A percentile compares a stretch with the other conserved stretches of the same genome.
Evolutionary conservation across 495 filamentous ascomycete species (phyloP).

Genomic region (Elasticomyces elasticus): DNA sequence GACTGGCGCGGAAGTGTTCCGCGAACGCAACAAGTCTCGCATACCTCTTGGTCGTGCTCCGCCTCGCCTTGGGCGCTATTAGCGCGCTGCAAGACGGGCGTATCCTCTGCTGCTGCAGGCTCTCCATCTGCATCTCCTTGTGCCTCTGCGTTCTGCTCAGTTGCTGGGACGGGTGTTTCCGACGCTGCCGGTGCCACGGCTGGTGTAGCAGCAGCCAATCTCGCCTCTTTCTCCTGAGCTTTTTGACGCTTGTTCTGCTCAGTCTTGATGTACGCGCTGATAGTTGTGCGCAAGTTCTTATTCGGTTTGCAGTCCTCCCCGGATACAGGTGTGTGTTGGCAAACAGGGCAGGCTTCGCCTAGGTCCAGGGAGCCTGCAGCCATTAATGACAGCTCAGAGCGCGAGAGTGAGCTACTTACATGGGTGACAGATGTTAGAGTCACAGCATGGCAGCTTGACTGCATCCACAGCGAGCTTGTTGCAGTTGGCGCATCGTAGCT

Average conservation of each 20-base stretch:
- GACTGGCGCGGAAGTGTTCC: too few species aligned
- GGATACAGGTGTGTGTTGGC: slow-evolving; percentile 78
- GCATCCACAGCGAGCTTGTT: slow-evolving; percentile 85
- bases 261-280: slow-evolving; percentile 77
- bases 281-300: slow-evolving; percentile 76
- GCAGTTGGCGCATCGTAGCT: slow-evolving; percentile 88
- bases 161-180: neutral
- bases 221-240: neutral
- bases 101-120: neutral
- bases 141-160: neutral
- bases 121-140: neutral
- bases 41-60: neutral
- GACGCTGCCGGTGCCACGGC: slow-evolving; percentile 32
- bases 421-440: slow-evolving; percentile 82
- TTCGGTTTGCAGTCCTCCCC: slow-evolving; percentile 79
- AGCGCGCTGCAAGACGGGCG: neutral
- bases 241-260: slow-evolving; percentile 75
- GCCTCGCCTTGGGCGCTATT: neutral
- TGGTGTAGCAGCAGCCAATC: slow-evolving; percentile 11
- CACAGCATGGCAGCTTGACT: slow-evolving; percentile 86
- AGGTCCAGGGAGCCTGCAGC: slow-evolving; percentile 9
- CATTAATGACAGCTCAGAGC: neutral
- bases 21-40: neutral
- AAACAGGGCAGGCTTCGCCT: slow-evolving; percentile 77
- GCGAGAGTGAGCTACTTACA: slow-evolving; percentile 49